phyloP scores from a whole-genome alignment of 2,329 filamentous ascomycete genomes.

The Fusarium albosuccineum region DNA sequence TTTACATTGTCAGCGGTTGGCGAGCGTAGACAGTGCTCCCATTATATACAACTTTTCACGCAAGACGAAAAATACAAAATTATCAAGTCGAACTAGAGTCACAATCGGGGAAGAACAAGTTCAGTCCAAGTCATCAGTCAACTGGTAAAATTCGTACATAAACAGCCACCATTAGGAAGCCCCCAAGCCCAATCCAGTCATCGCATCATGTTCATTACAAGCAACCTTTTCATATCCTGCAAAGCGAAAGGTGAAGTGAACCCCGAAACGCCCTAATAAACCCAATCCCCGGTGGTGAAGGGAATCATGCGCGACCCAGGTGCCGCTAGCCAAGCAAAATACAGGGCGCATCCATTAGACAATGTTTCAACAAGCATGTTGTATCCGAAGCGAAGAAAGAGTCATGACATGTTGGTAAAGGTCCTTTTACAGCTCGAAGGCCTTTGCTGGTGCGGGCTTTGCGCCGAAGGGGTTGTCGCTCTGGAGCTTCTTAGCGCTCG shows the following conservation, averaged over 20 bases:
- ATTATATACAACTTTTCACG: not conserved
- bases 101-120: constrained; percentile 5
- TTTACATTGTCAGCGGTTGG: constrained; percentile 75
- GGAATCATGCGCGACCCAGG: constrained; percentile 21
- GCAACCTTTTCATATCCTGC: constrained; percentile 39
- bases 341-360: constrained; percentile 26
- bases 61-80: not conserved
- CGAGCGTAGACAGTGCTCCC: constrained; percentile 61
- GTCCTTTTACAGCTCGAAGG: constrained; percentile 35
- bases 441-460: constrained; percentile 50
- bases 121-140: constrained; percentile 20
- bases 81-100: constrained; percentile 14
- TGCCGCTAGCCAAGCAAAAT: constrained; percentile 27
- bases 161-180: constrained; percentile 36
- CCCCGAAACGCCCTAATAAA: constrained; percentile 31
- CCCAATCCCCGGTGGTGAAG: constrained; percentile 36
- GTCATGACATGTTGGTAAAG: not conserved
- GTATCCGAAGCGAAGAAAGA: constrained; percentile 27
- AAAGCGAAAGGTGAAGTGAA: constrained; percentile 36
- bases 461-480: constrained; percentile 59
- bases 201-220: constrained; percentile 49
- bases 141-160: constrained; percentile 41
- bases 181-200: constrained; percentile 35
- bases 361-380: constrained; percentile 14
- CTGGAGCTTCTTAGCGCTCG: constrained; percentile 72